A percentile compares a stretch with the other conserved stretches of the same genome.
These are phyloP conservation scores for Globisporangium abappressorium DNA, from an alignment of 352 stramenopile genomes.

Conservation along the genomic window DNA sequence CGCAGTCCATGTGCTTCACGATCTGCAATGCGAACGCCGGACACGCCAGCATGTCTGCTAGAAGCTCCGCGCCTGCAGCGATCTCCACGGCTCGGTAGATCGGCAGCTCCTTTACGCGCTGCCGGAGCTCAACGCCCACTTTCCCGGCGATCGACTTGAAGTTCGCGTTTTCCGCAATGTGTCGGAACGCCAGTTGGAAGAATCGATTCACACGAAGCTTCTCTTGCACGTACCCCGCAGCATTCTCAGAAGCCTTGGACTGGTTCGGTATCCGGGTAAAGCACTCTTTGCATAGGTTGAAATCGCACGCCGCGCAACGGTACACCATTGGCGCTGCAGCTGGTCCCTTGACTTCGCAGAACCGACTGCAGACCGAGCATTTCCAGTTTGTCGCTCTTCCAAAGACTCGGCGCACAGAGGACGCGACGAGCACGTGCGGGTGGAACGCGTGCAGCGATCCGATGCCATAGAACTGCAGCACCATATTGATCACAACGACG, in stretches of 20 bases:
- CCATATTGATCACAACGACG: conserved; percentile 32
- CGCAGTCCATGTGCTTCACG: conserved; percentile 27
- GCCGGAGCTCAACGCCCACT: conserved; percentile 44
- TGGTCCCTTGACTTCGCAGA: conserved; percentile 21
- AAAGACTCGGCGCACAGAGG: conserved; percentile 31
- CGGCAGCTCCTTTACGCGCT: conserved; percentile 50
- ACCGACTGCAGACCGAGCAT: conserved; percentile 39
- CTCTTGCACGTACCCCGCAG: not conserved
- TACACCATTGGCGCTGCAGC: conserved; percentile 27
- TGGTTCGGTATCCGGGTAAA: conserved; percentile 66
- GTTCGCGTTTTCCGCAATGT: conserved; percentile 19
- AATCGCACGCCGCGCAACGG: conserved; percentile 53
- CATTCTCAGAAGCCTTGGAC: not conserved
- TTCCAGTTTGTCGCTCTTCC: conserved; percentile 28
- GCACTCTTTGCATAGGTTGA: conserved; percentile 56
- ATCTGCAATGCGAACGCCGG: conserved; percentile 35
- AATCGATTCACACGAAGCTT: conserved; percentile 28
- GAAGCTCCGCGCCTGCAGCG: conserved; percentile 32
- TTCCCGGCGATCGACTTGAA: conserved; percentile 26
- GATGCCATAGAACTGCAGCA: conserved; percentile 30
- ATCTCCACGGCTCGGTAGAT: conserved; percentile 45
- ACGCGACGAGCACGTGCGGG: conserved; percentile 34
- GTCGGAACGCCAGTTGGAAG: conserved; percentile 32
- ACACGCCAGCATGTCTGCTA: conserved; percentile 42
- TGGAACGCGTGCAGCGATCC: conserved; percentile 39